A percentile compares a stretch with the other conserved stretches of the same genome.
These are phyloP conservation scores for Fomitopsis palustris DNA, from an alignment of 1,284 basidiomycete species.

Conservation along the genomic window DNA sequence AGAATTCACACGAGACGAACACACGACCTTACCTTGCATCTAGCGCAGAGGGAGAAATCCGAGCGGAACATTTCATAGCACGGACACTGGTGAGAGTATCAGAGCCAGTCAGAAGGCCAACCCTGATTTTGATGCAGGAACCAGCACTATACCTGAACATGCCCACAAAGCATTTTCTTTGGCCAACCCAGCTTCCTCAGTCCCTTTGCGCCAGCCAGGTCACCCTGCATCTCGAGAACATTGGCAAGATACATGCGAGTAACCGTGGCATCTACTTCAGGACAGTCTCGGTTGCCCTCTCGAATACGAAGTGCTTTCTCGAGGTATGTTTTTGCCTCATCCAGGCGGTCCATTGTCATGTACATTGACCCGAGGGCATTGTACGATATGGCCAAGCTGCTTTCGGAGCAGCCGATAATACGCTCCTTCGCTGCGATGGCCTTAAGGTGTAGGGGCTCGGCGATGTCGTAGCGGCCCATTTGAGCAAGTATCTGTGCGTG, in stretches of 20 bases:
- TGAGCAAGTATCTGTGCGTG: slow-evolving; percentile 20
- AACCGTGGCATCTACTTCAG: slow-evolving; percentile 28
- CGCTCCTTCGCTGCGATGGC: slow-evolving; percentile 28
- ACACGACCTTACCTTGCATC: slow-evolving; percentile 7
- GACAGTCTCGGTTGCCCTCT: slow-evolving; percentile 8
- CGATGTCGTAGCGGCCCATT: slow-evolving; percentile 25
- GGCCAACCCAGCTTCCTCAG: slow-evolving; percentile 21
- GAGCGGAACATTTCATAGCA: not conserved
- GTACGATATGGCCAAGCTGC: slow-evolving; percentile 24
- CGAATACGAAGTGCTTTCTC: slow-evolving; percentile 28
- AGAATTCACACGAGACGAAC: not conserved
- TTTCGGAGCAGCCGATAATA: not conserved
- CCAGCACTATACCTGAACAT: slow-evolving; percentile 16
- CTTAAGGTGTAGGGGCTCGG: slow-evolving; percentile 27
- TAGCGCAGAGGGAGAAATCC: slow-evolving; percentile 13
- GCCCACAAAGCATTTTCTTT: slow-evolving; percentile 27
- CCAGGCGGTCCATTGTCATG: slow-evolving; percentile 26
- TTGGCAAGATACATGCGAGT: slow-evolving; percentile 33
- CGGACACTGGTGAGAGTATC: slow-evolving; percentile 12
- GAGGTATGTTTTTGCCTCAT: slow-evolving; percentile 31
- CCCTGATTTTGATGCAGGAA: not conserved
- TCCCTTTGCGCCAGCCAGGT: slow-evolving; percentile 25
- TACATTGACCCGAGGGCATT: slow-evolving; percentile 34
- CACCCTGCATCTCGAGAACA: slow-evolving; percentile 30
- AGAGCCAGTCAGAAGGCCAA: not conserved